A percentile compares a stretch with the other conserved stretches of the same genome.
These are phyloP conservation scores for Aspergillus hiratsukae DNA, from an alignment of 2,329 filamentous ascomycete genomes.

Conservation along the genomic window DNA sequence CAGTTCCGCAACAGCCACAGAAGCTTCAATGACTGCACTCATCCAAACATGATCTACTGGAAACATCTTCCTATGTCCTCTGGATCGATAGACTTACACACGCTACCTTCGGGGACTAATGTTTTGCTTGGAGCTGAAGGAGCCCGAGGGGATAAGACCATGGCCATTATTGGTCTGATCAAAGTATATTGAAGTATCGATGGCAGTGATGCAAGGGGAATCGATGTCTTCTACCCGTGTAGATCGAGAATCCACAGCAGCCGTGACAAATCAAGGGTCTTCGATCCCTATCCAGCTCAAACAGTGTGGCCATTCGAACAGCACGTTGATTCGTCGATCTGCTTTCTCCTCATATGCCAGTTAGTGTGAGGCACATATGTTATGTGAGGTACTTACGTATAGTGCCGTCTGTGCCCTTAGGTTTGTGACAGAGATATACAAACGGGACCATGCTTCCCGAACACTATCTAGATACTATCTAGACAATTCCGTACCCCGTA, in stretches of 20 bases:
- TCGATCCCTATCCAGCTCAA: conserved; percentile 15
- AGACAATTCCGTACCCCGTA: neutral
- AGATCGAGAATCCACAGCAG: conserved; percentile 23
- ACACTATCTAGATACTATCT: neutral
- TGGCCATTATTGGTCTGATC: conserved; percentile 21
- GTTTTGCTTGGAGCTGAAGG: neutral
- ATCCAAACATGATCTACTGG: conserved; percentile 8
- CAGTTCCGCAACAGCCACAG: conserved; percentile 11
- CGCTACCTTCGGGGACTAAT: neutral
- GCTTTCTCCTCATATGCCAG: conserved; percentile 5
- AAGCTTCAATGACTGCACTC: conserved; percentile 10
- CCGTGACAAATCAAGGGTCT: conserved; percentile 35
- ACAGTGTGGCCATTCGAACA: conserved; percentile 12
- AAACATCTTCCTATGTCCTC: conserved; percentile 3
- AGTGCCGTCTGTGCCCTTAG: conserved; percentile 18
- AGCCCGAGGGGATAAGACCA: neutral
- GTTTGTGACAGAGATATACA: conserved; percentile 30
- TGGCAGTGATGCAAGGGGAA: conserved; percentile 32
- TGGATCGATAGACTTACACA: neutral
- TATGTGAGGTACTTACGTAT: neutral
- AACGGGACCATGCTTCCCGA: neutral
- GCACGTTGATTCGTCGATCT: conserved; percentile 30
- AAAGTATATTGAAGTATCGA: conserved; percentile 22
- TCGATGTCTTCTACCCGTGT: conserved; percentile 27
- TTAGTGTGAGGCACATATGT: neutral